Percentiles rank a stretch among this genome's conserved stretches.
phyloP scores from a whole-genome alignment of 1,284 basidiomycete genomes.

The Tylopilus orsonianus region DNA sequence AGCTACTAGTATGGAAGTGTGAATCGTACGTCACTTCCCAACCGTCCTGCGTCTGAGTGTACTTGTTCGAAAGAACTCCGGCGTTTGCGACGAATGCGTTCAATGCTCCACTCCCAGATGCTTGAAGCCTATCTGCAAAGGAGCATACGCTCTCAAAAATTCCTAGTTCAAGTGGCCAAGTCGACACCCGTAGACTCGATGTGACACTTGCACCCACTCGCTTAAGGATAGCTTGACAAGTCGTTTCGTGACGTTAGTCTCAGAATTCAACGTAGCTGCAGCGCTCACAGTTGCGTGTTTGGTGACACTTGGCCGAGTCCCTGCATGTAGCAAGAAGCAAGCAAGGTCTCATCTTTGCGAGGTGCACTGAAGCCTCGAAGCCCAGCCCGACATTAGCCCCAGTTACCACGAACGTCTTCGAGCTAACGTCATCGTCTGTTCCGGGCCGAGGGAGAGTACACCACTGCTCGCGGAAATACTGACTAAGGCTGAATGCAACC shows the following conservation, averaged over 20 bases:
- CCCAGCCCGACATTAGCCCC: slow-evolving; percentile 36
- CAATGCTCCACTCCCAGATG: slow-evolving; percentile 12
- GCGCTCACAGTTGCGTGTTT: slow-evolving; percentile 22
- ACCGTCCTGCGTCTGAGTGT: slow-evolving; percentile 25
- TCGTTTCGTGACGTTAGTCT: slow-evolving; percentile 1
- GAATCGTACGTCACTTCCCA: slow-evolving; percentile 26
- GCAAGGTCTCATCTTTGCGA: slow-evolving; percentile 27
- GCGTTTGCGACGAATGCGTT: slow-evolving; percentile 28
- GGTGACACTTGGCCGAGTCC: slow-evolving; percentile 24
- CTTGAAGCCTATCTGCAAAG: slow-evolving; percentile 23
- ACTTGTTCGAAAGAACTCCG: slow-evolving; percentile 11
- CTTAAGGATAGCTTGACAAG: slow-evolving; percentile 16
- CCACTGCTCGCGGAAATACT: slow-evolving; percentile 22
- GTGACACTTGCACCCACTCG: neutral
- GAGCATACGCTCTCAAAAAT: slow-evolving; percentile 25
- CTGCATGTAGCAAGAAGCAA: slow-evolving; percentile 28
- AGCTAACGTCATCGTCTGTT: slow-evolving; percentile 18
- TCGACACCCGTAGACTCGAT: slow-evolving; percentile 1
- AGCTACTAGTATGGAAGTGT: too few species aligned
- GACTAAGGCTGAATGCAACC: slow-evolving; percentile 11
- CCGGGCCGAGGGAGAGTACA: slow-evolving; percentile 12
- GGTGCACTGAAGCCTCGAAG: slow-evolving; percentile 29
- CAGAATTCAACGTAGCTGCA: neutral
- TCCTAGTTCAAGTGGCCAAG: slow-evolving; percentile 24
- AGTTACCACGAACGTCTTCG: slow-evolving; percentile 29